A percentile compares a stretch with the other conserved stretches of the same genome.
Evolutionary conservation across 257 asterid genomes (phyloP).

Genomic region (Ilex aquifolium): DNA sequence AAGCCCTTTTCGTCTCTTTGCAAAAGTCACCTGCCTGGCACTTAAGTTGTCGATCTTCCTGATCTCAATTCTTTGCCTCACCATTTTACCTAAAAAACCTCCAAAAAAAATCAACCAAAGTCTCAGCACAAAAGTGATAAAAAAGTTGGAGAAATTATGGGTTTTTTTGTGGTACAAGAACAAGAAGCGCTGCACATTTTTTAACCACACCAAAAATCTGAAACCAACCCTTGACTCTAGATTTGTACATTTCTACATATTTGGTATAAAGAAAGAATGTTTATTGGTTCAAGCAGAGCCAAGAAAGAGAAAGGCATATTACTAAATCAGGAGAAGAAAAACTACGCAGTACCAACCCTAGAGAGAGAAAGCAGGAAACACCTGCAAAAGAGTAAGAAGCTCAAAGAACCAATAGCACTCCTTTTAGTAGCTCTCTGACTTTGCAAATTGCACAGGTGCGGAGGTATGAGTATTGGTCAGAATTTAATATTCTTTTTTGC

Average conservation of each 20-base stretch:
- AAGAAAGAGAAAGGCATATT: background rate
- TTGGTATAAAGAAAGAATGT: too few relatives aligned
- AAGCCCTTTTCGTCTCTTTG: slow-evolving; percentile 87
- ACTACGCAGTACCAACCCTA: slow-evolving; percentile 30
- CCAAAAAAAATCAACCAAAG: too few relatives aligned
- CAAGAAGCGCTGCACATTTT: background rate
- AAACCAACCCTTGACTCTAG: background rate
- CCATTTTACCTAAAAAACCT: slow-evolving; percentile 28
- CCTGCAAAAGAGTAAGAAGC: too few relatives aligned
- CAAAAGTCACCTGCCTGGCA: slow-evolving; percentile 70
- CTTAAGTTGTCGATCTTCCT: slow-evolving; percentile 75
- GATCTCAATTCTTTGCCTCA: slow-evolving; percentile 72
- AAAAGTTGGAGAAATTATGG: background rate
- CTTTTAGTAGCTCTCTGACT: too few relatives aligned
- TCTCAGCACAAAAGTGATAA: too few relatives aligned
- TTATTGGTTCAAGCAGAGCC: too few relatives aligned
- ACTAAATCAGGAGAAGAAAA: slow-evolving; percentile 1
- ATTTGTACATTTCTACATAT: too few relatives aligned
- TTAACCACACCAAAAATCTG: background rate
- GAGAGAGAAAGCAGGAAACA: slow-evolving; percentile 14
- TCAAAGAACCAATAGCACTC: too few relatives aligned
- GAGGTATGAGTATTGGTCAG: too few relatives aligned
- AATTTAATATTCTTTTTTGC: too few relatives aligned
- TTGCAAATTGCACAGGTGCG: too few relatives aligned
- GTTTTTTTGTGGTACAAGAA: background rate